A percentile compares a stretch with the other conserved stretches of the same genome.
Evolutionary conservation across 176 grass and related monocot species (phyloP).

Genomic region (Oryza coarctata): DNA sequence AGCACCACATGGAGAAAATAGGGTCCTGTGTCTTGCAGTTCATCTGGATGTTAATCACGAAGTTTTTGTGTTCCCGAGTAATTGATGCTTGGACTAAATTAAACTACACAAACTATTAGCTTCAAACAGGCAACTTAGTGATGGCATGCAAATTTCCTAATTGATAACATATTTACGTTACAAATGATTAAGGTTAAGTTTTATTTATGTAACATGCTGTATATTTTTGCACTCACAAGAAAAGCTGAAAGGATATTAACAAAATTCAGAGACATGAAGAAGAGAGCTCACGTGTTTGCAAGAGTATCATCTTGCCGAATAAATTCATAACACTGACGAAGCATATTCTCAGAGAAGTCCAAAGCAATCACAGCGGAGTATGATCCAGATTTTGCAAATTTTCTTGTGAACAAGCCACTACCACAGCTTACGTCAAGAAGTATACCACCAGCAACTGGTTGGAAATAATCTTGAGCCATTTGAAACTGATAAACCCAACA

Average conservation of each 20-base stretch:
- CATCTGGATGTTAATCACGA: not conserved
- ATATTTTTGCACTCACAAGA: not conserved
- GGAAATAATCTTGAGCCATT: slow-evolving; percentile 94
- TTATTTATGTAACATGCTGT: not conserved
- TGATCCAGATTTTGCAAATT: slow-evolving; percentile 79
- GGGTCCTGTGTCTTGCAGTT: not conserved
- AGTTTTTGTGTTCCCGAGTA: not conserved
- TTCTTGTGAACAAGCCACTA: slow-evolving; percentile 89
- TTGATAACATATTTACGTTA: not conserved
- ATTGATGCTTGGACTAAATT: not conserved
- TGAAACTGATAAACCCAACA: slow-evolving; percentile 64
- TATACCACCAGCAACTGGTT: slow-evolving; percentile 62
- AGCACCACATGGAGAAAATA: not conserved
- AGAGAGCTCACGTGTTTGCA: slow-evolving; percentile 57
- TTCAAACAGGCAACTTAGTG: not conserved
- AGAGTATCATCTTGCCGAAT: slow-evolving; percentile 74
- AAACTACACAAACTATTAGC: not conserved
- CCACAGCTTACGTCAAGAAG: slow-evolving; percentile 92
- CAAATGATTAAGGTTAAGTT: not conserved
- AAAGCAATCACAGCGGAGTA: slow-evolving; percentile 85
- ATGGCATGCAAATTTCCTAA: not conserved
- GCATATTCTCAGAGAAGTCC: slow-evolving; percentile 99
- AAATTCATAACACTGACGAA: slow-evolving; percentile 89
- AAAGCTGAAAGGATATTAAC: not conserved
- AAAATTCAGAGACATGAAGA: slow-evolving; percentile 17